A percentile compares a stretch with the other conserved stretches of the same genome.
phyloP scores from a whole-genome alignment of 345 rosid genomes.

The Kernera saxatilis region DNA sequence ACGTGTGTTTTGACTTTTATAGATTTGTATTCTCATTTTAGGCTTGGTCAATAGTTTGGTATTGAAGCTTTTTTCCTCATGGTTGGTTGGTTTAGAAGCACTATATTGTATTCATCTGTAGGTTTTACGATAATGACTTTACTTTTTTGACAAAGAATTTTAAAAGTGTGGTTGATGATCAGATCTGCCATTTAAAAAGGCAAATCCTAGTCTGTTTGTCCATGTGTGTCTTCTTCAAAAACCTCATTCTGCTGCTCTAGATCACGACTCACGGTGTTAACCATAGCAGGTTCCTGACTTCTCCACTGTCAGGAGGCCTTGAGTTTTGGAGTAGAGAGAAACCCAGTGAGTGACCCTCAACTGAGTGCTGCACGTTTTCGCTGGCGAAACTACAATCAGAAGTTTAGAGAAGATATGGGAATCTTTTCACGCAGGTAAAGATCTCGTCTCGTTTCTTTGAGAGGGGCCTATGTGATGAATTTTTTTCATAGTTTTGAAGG shows the following conservation, averaged over 20 bases:
- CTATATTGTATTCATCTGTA: conserved; percentile 20
- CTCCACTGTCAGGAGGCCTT: conserved; percentile 22
- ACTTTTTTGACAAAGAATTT: conserved; percentile 13
- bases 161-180: background rate
- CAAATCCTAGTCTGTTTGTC: background rate
- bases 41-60: conserved; percentile 24
- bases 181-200: background rate
- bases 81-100: conserved; percentile 23
- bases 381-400: conserved; percentile 6
- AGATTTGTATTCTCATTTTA: background rate
- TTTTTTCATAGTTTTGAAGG: background rate
- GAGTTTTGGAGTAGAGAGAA: conserved; percentile 11
- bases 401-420: conserved; percentile 44
- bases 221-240: conserved; percentile 1
- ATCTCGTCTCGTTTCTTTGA: conserved; percentile 14
- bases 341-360: background rate
- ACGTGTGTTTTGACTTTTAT: conserved; percentile 4
- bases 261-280: background rate
- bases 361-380: conserved; percentile 1
- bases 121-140: conserved; percentile 17
- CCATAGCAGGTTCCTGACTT: conserved; percentile 17
- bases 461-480: background rate
- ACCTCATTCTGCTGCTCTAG: background rate
- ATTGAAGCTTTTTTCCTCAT: background rate
- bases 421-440: conserved; percentile 55